Base-by-base conservation (phyloP, 2,329 filamentous ascomycete species). In the Stromatinia cepivora region DNA sequence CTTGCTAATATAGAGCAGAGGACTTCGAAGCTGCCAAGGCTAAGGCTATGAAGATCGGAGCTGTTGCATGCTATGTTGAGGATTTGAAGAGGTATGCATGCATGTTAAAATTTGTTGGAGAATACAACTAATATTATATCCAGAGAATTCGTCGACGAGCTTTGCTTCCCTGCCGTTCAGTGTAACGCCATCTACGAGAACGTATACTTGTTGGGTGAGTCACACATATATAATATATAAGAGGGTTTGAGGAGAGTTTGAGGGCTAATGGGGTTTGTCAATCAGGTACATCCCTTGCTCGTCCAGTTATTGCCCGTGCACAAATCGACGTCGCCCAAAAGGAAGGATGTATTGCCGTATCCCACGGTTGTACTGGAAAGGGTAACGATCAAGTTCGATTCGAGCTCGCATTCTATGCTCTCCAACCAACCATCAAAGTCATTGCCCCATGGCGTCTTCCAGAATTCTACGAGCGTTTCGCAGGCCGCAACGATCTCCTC, bases 391-490 rank as follows among this genome's bases (percentile, higher is more conserved):
- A 89, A 77, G 87, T 90, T 75, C 85, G 87, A 75, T 89, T 90
- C 80, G 88, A 90, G 77, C 82, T 87, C 59, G 85, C 84, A 59
- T 88, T 87, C 80, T 86, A 87, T 79, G 84, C 86, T 65, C 81
- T 87, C 66, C 84, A 90, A 80, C 89, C 88, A 56, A 81, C 81
- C 71, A 89, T 91, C 81, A 87, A 89, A 81, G 85, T 92, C 77
- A 89, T 93, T 77, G 89, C 90, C n/a, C 90, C 90, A 42, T 93
- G 90, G 90, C 82, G 90, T 74, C 80, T 90, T 71, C 88, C 89
- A 52, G 84, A 85, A 77, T 92, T 92, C 82, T 90, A 87, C 82
- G 83, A 90, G 73, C 84, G 85, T 71, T 92, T 92, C 85, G 85
- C 84, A 81, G 90, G 91, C 76, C 88, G 91, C 69, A 84, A 88